Evolutionary conservation across 805 yeast species (phyloP), one percentile per base, ranked within the genome.

Genomic region (Lachancea cidri): DNA sequence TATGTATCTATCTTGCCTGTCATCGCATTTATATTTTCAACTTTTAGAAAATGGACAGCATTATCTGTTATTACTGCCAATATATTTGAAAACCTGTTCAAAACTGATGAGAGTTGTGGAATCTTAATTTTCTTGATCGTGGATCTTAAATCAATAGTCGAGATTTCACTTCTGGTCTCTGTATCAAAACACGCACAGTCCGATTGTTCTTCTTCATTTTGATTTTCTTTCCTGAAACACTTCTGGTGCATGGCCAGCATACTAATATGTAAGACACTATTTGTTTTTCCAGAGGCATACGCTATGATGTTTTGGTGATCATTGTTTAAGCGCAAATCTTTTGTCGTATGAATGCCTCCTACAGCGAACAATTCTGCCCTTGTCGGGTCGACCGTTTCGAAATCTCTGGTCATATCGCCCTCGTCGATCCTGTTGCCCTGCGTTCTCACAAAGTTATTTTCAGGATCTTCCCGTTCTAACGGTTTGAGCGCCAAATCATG

Each of bases 81-180:
- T 13, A 51, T 36, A 31, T 61, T 58, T 7, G 67, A 50, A 5
- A 45, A 37, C 17, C 55, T 51, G 2, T 54, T 54, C 16, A 53
- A 47, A 5, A 44, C 29, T 3, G 56, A 38, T 1, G 61, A 46
- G 1, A 58, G 32, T 9, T 49, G 47, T 6, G 67, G 59, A 3
- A 69, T 50, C 30, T 62, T 60, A 3, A 75, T 65, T 39, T 68
- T 73, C 36, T 64, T 65, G 6, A 75, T 72, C 2, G 67, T 56
- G 2, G 71, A 65, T 4, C 63, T 51, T 14, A 71, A 38, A 9
- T 60, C 54, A 9, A 65, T 47, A 9, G 25, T 31, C 5, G 42
- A 19, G 4, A 43, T 32, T 2, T 19, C 34, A 19, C 38, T 33
- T 5, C n/a, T n/a, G n/a, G n/a, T n/a, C n/a, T n/a, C n/a, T n/a